Conservation (phyloP, 1,284 basidiomycete species). For the Rhodotorula sp. region DNA sequence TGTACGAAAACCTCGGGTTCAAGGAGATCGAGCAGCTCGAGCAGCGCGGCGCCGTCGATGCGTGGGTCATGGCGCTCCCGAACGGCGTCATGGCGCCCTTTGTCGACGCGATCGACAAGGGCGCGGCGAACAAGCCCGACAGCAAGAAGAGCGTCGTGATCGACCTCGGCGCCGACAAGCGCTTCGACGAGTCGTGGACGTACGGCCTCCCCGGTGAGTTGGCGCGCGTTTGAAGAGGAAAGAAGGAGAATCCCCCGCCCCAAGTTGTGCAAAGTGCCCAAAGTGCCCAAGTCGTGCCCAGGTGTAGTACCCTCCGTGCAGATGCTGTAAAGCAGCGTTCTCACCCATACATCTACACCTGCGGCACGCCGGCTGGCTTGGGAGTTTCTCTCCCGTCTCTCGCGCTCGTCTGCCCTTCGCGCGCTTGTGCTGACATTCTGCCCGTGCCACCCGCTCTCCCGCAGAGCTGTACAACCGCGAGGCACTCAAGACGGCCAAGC, state of each 20-base stretch:
- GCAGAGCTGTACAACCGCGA: constrained; percentile 86
- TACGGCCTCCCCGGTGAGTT: constrained; percentile 97
- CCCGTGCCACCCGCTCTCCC: too few species aligned
- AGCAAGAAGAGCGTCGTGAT: constrained; percentile 72
- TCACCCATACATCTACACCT: neutral
- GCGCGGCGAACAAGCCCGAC: constrained; percentile 30
- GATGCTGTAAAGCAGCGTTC: neutral
- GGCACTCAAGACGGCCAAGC: constrained; percentile 67
- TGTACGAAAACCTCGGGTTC: constrained; percentile 75
- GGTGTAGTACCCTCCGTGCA: neutral
- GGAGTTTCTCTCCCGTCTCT: neutral
- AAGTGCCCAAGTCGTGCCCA: neutral
- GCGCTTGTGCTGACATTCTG: neutral
- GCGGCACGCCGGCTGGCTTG: neutral
- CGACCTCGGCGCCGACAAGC: constrained; percentile 86
- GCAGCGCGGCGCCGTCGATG: constrained; percentile 82
- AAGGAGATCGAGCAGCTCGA: constrained; percentile 83
- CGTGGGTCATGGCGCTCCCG: constrained; percentile 97
- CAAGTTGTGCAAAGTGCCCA: neutral
- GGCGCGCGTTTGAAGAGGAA: too few species aligned
- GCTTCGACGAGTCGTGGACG: constrained; percentile 89
- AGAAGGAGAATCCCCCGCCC: neutral
- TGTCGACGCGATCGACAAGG: constrained; percentile 87
- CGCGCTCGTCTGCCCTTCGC: neutral
- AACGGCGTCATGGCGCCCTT: constrained; percentile 98